These are phyloP conservation scores for Saccharata proteae DNA, from an alignment of 2,329 filamentous ascomycete genomes.

Conservation along the genomic window DNA sequence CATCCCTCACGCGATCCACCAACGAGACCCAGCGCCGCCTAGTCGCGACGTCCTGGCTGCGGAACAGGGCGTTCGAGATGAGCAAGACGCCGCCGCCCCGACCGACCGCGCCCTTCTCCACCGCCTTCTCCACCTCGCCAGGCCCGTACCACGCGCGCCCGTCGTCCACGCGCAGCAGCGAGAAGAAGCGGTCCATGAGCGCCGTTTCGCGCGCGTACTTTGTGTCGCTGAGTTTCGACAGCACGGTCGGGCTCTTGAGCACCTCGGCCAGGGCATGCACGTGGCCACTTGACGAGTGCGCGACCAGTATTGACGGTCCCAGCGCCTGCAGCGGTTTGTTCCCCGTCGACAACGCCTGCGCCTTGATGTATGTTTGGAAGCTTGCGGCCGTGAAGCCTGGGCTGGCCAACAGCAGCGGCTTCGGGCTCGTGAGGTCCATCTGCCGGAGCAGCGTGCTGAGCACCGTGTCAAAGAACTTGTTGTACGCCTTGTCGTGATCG, in stretches of 20 bases:
- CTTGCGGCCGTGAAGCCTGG: conserved; percentile 77
- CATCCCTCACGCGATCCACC: conserved; percentile 74
- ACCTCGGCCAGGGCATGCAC: conserved; percentile 81
- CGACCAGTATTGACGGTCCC: conserved; percentile 54
- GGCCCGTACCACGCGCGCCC: conserved; percentile 85
- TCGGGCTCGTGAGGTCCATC: conserved; percentile 56
- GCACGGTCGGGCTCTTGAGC: conserved; percentile 67
- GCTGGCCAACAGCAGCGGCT: conserved; percentile 72
- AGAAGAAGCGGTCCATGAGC: conserved; percentile 74
- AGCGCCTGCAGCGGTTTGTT: conserved; percentile 59
- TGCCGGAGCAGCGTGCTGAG: conserved; percentile 65
- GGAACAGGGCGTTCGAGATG: conserved; percentile 78
- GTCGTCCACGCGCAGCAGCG: conserved; percentile 69
- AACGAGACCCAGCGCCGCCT: conserved; percentile 72
- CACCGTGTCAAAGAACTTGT: conserved; percentile 66
- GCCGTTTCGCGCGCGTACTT: conserved; percentile 77
- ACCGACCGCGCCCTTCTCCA: conserved; percentile 79
- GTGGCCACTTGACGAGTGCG: conserved; percentile 77
- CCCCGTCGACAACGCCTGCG: conserved; percentile 48
- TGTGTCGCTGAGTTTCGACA: conserved; percentile 67
- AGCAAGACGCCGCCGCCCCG: conserved; percentile 73
- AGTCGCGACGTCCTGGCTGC: conserved; percentile 64
- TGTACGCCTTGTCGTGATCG: conserved; percentile 48
- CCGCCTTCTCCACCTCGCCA: conserved; percentile 66
- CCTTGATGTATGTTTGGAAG: conserved; percentile 64